phyloP scores from a whole-genome alignment of 495 filamentous ascomycete species.

The Lasiosphaeriaceae sp. region DNA sequence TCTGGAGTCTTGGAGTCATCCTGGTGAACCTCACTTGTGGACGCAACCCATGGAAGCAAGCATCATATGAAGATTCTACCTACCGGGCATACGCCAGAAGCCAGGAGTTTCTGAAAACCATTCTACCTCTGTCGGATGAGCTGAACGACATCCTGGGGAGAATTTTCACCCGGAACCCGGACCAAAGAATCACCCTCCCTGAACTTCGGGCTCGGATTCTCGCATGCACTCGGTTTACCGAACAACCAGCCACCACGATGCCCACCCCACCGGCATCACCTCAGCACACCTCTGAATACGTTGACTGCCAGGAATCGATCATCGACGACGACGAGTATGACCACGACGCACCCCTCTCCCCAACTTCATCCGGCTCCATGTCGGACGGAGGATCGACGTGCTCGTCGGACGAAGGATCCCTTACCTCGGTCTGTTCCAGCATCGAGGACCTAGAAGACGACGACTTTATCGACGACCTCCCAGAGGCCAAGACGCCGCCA shows the following conservation, averaged over 20 bases:
- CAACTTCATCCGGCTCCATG: conserved; percentile 33
- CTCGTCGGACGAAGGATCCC: conserved; percentile 45
- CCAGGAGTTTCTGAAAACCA: conserved; percentile 83
- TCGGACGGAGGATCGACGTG: conserved; percentile 43
- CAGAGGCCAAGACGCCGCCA: conserved; percentile 39
- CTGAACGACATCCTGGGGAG: conserved; percentile 82
- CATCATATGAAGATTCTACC: conserved; percentile 87
- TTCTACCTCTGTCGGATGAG: conserved; percentile 86
- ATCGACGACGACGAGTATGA: conserved; percentile 33
- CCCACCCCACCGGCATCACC: conserved; percentile 36
- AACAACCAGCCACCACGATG: conserved; percentile 30
- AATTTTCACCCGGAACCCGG: conserved; percentile 86
- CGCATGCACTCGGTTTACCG: conserved; percentile 72
- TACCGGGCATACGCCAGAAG: conserved; percentile 89
- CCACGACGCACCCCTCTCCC: conserved; percentile 38
- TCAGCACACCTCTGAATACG: conserved; percentile 37
- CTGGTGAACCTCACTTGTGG: conserved; percentile 97
- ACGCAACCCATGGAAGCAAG: conserved; percentile 97
- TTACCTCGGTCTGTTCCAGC: conserved; percentile 41
- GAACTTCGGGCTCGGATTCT: conserved; percentile 76
- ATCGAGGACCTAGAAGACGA: conserved; percentile 41
- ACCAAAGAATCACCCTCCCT: conserved; percentile 76
- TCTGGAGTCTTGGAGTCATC: conserved; percentile 97
- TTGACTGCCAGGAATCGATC: conserved; percentile 39
- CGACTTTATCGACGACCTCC: conserved; percentile 37